Evolutionary conservation across 139 green algal genomes (phyloP).

Genomic region (Astrephomene gubernaculifera): DNA sequence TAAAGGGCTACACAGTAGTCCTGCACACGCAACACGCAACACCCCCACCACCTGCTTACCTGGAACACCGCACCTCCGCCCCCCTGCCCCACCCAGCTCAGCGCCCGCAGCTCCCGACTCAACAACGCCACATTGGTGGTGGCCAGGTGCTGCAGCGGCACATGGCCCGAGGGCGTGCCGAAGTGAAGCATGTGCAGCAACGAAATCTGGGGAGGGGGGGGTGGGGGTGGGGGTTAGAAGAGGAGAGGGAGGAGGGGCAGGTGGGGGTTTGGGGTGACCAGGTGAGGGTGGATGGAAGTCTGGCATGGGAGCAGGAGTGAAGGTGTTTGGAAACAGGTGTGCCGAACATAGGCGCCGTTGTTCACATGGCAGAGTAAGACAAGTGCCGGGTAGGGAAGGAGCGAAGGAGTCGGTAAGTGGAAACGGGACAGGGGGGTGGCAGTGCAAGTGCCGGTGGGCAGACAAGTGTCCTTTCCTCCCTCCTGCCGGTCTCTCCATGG

Average conservation of each 20-base stretch:
- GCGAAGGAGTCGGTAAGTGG: too few relatives aligned
- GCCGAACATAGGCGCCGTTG: neutral
- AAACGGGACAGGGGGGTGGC: too few relatives aligned
- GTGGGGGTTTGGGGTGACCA: neutral
- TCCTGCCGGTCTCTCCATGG: too few relatives aligned
- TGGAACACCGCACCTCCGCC: slow-evolving; percentile 10
- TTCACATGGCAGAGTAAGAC: neutral
- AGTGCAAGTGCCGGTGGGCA: too few relatives aligned
- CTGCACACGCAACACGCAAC: too few relatives aligned
- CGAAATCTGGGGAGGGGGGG: too few relatives aligned
- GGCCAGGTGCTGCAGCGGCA: slow-evolving; percentile 3
- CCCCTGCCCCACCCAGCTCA: slow-evolving; percentile 14
- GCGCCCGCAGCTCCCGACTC: neutral
- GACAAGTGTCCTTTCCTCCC: too few relatives aligned
- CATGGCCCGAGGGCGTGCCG: neutral
- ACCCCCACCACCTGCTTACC: neutral
- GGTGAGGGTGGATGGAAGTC: neutral
- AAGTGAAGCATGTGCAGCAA: slow-evolving; percentile 33
- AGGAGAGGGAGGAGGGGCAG: neutral
- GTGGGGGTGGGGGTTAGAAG: too few relatives aligned
- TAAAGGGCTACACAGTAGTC: too few relatives aligned
- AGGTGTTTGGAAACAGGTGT: neutral
- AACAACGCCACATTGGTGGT: neutral
- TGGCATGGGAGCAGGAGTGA: neutral
- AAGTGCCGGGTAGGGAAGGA: neutral